phyloP scores from a whole-genome alignment of 1,284 basidiomycete species.

The Ustilago xerochloae region DNA sequence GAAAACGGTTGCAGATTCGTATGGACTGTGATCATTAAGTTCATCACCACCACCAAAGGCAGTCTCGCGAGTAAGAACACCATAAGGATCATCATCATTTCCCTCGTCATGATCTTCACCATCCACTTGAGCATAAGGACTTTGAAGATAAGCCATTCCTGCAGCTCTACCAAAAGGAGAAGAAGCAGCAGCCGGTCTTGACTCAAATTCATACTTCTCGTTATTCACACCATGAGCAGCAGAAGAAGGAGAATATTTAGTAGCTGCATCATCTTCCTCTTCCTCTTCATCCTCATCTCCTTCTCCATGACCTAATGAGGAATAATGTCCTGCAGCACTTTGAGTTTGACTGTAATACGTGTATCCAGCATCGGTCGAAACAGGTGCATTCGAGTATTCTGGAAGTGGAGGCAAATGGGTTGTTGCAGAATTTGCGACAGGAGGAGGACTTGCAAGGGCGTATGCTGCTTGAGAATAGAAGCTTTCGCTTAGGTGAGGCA shows the following conservation, averaged over 20 bases:
- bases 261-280: constrained; percentile 33
- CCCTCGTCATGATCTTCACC: constrained; percentile 21
- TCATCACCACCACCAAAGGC: constrained; percentile 19
- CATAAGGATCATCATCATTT: constrained; percentile 20
- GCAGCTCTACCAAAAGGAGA: constrained; percentile 23
- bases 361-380: constrained; percentile 18
- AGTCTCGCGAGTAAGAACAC: constrained; percentile 27
- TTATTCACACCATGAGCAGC: constrained; percentile 49
- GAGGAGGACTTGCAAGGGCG: constrained; percentile 37
- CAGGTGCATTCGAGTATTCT: constrained; percentile 15
- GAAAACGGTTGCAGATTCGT: neutral
- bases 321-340: constrained; percentile 34
- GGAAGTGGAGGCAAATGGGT: constrained; percentile 14
- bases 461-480: constrained; percentile 60
- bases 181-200: neutral
- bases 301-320: constrained; percentile 23
- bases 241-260: constrained; percentile 37
- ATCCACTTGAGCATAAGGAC: constrained; percentile 31
- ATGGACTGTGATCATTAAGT: constrained; percentile 4
- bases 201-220: constrained; percentile 36
- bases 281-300: constrained; percentile 34
- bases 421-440: constrained; percentile 7
- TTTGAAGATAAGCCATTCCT: constrained; percentile 23
- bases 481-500: constrained; percentile 55
- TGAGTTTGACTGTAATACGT: constrained; percentile 33